phyloP scores from a whole-genome alignment of 371 early-diverging fungal species.

The Capillidium rhysosporum region DNA sequence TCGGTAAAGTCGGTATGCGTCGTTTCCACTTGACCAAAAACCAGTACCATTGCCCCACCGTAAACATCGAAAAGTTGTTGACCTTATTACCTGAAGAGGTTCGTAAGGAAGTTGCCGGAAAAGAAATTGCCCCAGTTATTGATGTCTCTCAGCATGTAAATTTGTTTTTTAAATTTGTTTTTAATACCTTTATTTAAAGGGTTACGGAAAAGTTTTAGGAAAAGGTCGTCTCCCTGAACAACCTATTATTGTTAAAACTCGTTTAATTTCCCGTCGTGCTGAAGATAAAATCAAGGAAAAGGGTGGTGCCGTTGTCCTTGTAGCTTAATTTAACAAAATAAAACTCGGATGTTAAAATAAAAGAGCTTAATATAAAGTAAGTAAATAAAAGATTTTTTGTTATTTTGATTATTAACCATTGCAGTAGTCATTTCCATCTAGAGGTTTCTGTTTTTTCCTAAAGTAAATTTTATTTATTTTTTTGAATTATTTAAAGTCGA shows the following conservation, averaged over 20 bases:
- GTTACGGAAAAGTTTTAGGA: constrained; percentile 95
- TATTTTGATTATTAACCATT: no score
- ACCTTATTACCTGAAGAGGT: constrained; percentile 82
- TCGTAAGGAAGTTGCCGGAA: constrained; percentile 68
- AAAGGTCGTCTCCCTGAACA: constrained; percentile 79
- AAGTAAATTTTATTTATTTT: no score
- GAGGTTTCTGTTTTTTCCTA: no score
- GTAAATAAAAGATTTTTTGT: no score
- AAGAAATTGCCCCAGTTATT: constrained; percentile 84
- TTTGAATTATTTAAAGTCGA: no score
- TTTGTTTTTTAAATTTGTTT: constrained; percentile 7
- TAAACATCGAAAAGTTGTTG: constrained; percentile 94
- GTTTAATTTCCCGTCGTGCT: constrained; percentile 84
- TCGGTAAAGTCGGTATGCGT: constrained; percentile 99
- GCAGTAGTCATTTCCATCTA: no score
- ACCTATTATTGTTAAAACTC: constrained; percentile 97
- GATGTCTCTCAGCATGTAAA: constrained; percentile 63
- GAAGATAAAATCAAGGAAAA: constrained; percentile 97
- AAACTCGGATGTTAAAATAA: background rate
- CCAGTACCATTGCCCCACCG: constrained; percentile 63
- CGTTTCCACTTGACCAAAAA: constrained; percentile 95
- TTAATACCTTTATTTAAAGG: constrained; percentile 18
- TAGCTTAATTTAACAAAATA: constrained; percentile 14
- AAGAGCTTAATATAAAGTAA: no score
- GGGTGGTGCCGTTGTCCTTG: constrained; percentile 67